These are phyloP conservation scores for Hygrophorus russula DNA, from an alignment of 768 basidiomycete species.

Conservation along the genomic window DNA sequence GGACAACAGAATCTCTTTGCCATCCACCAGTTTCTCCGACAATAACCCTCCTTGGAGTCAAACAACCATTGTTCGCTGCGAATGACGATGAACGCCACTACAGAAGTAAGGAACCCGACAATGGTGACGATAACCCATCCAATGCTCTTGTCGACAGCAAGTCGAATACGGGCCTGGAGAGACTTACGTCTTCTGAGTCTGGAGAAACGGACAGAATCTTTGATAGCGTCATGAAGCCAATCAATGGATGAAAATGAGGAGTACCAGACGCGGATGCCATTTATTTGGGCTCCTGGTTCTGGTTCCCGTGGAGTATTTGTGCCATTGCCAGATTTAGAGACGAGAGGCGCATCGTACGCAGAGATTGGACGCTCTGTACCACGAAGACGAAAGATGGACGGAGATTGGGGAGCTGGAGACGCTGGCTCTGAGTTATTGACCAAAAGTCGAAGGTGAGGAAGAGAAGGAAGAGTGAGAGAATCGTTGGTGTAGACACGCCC, in stretches of 20 bases:
- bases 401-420: conserved; percentile 22
- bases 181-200: conserved; percentile 63
- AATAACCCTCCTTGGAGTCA: conserved; percentile 89
- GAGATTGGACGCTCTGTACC: conserved; percentile 54
- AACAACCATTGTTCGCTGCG: conserved; percentile 84
- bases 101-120: conserved; percentile 77
- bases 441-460: conserved; percentile 21
- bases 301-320: conserved; percentile 20
- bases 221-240: conserved; percentile 95
- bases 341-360: conserved; percentile 53
- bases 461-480: conserved; percentile 22
- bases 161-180: conserved; percentile 48
- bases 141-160: conserved; percentile 62
- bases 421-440: conserved; percentile 23
- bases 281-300: conserved; percentile 54
- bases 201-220: conserved; percentile 77
- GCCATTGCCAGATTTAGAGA: conserved; percentile 20
- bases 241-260: conserved; percentile 86
- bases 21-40: conserved; percentile 54
- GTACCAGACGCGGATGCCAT: conserved; percentile 88
- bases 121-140: conserved; percentile 88
- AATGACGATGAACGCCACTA: conserved; percentile 80
- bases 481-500: conserved; percentile 17
- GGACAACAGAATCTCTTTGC: conserved; percentile 81
- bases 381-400: conserved; percentile 23